Percentiles rank a stretch among this genome's conserved stretches.
These are phyloP conservation scores for Acmispon strigosus DNA, from an alignment of 306 rosid species.

Conservation along the genomic window DNA sequence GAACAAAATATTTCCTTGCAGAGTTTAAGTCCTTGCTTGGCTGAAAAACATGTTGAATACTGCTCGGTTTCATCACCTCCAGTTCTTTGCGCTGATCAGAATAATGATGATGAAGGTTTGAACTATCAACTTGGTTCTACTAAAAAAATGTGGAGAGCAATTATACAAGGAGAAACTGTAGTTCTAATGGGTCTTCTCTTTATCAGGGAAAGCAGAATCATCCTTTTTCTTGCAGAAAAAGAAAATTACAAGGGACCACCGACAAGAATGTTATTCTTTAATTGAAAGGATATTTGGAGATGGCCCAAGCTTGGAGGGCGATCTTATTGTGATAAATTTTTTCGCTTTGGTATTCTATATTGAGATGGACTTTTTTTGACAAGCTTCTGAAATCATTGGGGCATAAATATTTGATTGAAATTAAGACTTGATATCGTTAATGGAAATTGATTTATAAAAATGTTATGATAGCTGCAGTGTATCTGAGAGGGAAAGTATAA, in stretches of 20 bases:
- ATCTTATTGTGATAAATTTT: constrained; percentile 65
- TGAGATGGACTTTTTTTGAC: not conserved
- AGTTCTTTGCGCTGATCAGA: constrained; percentile 45
- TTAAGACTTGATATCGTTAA: not conserved
- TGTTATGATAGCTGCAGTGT: not conserved
- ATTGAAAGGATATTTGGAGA: constrained; percentile 59
- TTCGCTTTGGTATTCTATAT: constrained; percentile 63
- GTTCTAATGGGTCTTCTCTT: constrained; percentile 18
- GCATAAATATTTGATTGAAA: not conserved
- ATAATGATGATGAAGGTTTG: constrained; percentile 45
- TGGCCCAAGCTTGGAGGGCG: constrained; percentile 53
- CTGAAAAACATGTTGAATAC: constrained; percentile 48
- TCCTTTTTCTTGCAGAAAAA: constrained; percentile 49
- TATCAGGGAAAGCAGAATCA: constrained; percentile 36
- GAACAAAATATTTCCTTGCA: constrained; percentile 27
- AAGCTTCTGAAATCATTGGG: not conserved
- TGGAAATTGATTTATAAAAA: not conserved
- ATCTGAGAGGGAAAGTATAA: not conserved
- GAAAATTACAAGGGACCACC: constrained; percentile 42
- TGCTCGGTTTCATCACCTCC: constrained; percentile 62
- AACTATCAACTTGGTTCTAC: constrained; percentile 12
- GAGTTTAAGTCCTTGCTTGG: constrained; percentile 52
- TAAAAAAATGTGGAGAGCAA: not conserved
- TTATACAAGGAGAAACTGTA: not conserved
- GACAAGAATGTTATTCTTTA: constrained; percentile 49